Evolutionary conservation across 2,329 filamentous ascomycete species (phyloP), one percentile per base, ranked within the genome.

Genomic region (Pseudogymnoascus sp.): DNA sequence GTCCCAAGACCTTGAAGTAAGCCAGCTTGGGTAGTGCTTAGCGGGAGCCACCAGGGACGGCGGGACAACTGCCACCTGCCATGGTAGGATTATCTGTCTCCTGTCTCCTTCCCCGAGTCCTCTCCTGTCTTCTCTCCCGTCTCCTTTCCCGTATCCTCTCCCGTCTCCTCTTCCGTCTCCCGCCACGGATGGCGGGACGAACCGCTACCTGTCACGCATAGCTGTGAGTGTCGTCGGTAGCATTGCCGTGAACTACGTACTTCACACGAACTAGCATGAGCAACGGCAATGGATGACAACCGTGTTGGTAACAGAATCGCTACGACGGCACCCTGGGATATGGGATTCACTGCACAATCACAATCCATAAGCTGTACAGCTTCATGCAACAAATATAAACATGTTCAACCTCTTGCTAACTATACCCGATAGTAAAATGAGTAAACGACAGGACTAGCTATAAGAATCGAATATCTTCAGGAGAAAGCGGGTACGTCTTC

Each of bases 391-490:
- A 34, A 34, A 57, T 36, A 34, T 57, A 57, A 57, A 57, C n/a
- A 57, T 34, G 51, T 57, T 57, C 29, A 57, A 34, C 16, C 29
- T 21, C 29, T 57, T 34, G 51, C 26, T 57, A 57, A 57, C 51
- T 57, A 57, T 57, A 57, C 51, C 51, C n/a, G 16, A 57, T 57
- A 4, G 51, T 57, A 57, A 57, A 57, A 34, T 57, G 51, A 57
- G 51, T 57, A 21, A 57, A 57, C 51, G 51, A 57, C 51, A 57
- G 51, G 29, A 18, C 29, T 34, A 16, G 51, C 26, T 57, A 57
- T 57, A 21, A 12, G 51, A 57, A 57, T 57, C 12, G 51, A 36
- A 57, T 57, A 57, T 57, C 16, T 57, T 57, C 51, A 57, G 51
- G 21, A 34, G 10, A 57, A 57, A 36, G 29, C 51, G 51, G 51